phyloP scores from a whole-genome alignment of 2,329 filamentous ascomycete species.

The Exophiala mesophila region DNA sequence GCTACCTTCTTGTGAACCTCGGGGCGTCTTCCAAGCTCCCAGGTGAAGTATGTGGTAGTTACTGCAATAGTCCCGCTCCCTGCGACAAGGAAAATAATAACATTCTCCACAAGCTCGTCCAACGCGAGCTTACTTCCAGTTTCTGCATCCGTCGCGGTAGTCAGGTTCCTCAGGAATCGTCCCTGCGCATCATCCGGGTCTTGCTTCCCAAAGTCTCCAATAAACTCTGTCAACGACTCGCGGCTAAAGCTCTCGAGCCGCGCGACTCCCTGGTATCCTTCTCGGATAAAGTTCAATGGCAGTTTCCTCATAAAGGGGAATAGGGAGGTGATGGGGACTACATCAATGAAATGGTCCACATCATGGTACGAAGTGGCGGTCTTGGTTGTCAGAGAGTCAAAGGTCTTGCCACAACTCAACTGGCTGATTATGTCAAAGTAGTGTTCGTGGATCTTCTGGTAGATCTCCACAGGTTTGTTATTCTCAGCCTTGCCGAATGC shows the following conservation, averaged over 20 bases:
- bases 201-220: not conserved
- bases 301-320: not conserved
- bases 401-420: conserved; percentile 48
- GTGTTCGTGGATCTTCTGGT: not conserved
- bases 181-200: not conserved
- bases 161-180: not conserved
- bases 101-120: conserved; percentile 30
- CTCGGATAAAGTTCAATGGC: not conserved
- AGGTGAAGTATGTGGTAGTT: conserved; percentile 47
- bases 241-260: not conserved
- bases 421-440: conserved; percentile 47
- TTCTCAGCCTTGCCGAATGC: not conserved
- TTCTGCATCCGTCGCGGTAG: not conserved
- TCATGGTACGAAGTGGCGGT: conserved; percentile 34
- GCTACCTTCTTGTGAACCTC: conserved; percentile 43
- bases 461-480: not conserved
- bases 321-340: not conserved
- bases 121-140: conserved; percentile 2
- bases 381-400: not conserved
- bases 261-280: not conserved
- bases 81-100: conserved; percentile 44
- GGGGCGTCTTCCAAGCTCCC: conserved; percentile 28
- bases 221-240: not conserved
- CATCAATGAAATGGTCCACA: conserved; percentile 29
- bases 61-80: conserved; percentile 51